phyloP scores from a whole-genome alignment of 2,329 filamentous ascomycete species.

The Venturia effusa region DNA sequence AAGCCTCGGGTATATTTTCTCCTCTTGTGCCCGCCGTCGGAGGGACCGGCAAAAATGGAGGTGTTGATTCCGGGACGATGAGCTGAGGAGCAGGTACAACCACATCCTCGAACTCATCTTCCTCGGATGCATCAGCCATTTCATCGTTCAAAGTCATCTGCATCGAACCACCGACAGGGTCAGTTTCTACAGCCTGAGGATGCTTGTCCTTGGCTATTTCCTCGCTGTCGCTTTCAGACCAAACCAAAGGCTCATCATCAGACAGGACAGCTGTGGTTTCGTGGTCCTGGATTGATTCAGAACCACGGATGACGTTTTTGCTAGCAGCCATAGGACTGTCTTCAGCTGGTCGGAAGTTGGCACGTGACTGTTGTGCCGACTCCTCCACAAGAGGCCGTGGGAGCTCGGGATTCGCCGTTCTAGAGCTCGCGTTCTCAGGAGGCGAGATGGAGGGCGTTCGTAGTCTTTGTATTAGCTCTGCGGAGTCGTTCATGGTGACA shows the following conservation, averaged over 20 bases:
- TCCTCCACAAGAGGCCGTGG: not conserved
- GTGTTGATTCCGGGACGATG: not conserved
- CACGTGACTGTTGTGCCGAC: not conserved
- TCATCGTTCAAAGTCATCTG: not conserved
- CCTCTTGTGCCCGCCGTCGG: not conserved
- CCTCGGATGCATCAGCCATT: constrained; percentile 18
- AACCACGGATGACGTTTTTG: not conserved
- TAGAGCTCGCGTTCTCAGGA: not conserved
- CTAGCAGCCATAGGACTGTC: not conserved
- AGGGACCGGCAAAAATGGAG: not conserved
- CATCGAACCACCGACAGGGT: not conserved
- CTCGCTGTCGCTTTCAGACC: constrained; percentile 43
- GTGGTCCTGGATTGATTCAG: not conserved
- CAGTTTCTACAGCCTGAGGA: not conserved
- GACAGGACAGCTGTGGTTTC: constrained; percentile 15
- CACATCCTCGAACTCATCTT: constrained; percentile 30
- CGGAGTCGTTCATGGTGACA: not conserved
- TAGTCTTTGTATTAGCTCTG: not conserved
- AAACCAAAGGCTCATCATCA: constrained; percentile 34
- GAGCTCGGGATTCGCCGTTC: not conserved
- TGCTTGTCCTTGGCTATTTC: not conserved
- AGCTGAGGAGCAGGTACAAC: constrained; percentile 4
- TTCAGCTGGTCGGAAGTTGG: not conserved
- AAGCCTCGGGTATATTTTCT: not conserved
- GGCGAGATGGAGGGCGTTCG: not conserved